phyloP scores from a whole-genome alignment of 371 early-diverging fungal genomes.

The Basidiobolus meristosporus region DNA sequence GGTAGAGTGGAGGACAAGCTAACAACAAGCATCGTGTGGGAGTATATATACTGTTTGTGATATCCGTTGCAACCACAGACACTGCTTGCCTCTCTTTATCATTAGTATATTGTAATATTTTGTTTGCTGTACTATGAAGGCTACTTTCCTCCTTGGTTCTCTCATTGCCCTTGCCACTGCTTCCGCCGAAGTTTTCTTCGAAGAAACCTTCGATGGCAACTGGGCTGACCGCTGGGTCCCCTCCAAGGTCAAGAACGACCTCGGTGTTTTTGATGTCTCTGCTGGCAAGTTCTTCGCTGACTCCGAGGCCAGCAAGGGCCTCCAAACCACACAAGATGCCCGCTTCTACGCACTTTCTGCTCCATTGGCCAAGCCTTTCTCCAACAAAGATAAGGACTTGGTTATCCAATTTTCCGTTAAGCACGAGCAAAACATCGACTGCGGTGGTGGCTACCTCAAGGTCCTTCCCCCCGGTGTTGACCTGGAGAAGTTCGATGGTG shows the following conservation, averaged over 20 bases:
- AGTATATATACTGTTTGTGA: too few species aligned
- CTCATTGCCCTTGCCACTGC: slow-evolving; percentile 35
- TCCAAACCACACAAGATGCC: slow-evolving; percentile 67
- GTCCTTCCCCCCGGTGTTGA: slow-evolving; percentile 12
- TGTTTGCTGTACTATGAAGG: slow-evolving; percentile 17
- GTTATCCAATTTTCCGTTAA: slow-evolving; percentile 93
- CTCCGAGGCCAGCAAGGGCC: slow-evolving; percentile 38
- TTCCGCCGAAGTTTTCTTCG: slow-evolving; percentile 58
- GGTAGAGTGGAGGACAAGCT: too few species aligned
- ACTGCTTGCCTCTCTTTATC: neutral
- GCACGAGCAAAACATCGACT: slow-evolving; percentile 81
- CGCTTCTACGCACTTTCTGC: slow-evolving; percentile 74
- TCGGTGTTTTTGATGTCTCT: slow-evolving; percentile 54
- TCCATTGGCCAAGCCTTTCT: slow-evolving; percentile 50
- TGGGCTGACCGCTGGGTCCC: slow-evolving; percentile 53
- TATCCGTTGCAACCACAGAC: too few species aligned
- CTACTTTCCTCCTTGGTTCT: slow-evolving; percentile 27
- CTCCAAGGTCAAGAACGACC: slow-evolving; percentile 41
- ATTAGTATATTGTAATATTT: neutral
- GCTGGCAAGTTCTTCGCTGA: slow-evolving; percentile 66
- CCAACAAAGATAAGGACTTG: slow-evolving; percentile 37
- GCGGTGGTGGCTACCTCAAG: slow-evolving; percentile 96
- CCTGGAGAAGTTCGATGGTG: slow-evolving; percentile 18
- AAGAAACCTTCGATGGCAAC: slow-evolving; percentile 63
- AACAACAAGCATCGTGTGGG: too few species aligned